These are phyloP conservation scores for Fraxinus angustifolia DNA, from an alignment of 305 asterid species.

Conservation along the genomic window DNA sequence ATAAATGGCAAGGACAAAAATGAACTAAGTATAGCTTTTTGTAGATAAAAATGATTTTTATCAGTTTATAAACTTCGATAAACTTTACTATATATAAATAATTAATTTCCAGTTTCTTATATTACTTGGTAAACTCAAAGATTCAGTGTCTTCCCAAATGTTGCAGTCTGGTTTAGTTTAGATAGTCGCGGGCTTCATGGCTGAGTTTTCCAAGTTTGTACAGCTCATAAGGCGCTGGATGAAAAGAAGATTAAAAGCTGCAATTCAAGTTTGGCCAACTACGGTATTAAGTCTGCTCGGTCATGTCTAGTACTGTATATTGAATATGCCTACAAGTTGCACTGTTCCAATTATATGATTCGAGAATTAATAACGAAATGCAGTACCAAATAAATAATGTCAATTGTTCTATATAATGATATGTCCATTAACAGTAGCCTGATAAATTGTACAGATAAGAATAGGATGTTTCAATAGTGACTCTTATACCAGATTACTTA, in stretches of 20 bases:
- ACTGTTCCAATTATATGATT: background rate
- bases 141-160: background rate
- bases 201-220: background rate
- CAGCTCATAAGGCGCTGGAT: background rate
- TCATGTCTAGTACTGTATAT: background rate
- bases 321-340: background rate
- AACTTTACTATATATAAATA: background rate
- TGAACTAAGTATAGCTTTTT: background rate
- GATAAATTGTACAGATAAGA: background rate
- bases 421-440: background rate
- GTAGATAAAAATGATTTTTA: background rate
- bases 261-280: background rate
- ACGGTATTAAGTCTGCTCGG: background rate
- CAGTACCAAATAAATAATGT: background rate
- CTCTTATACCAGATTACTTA: background rate
- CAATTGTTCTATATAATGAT: background rate
- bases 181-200: background rate
- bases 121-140: background rate
- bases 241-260: background rate
- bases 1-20: background rate
- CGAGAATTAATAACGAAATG: background rate
- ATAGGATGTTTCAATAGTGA: background rate
- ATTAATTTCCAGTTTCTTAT: background rate
- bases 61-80: background rate
- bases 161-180: background rate